phyloP scores from a whole-genome alignment of 2,329 filamentous ascomycete genomes.

The Talaromyces pinophilus region DNA sequence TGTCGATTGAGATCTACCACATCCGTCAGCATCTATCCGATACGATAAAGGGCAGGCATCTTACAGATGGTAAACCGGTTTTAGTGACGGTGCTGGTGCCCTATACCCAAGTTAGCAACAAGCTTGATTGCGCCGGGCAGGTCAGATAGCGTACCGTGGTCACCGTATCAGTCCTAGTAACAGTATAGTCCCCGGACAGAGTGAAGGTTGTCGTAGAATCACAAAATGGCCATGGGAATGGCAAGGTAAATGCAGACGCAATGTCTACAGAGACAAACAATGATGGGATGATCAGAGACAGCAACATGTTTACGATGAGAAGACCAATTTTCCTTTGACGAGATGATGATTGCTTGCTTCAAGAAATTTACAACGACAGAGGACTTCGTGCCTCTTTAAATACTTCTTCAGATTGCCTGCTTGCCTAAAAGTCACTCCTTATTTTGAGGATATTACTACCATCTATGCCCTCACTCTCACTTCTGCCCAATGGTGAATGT shows the following conservation, averaged over 20 bases:
- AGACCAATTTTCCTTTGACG: neutral
- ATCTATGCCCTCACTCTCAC: neutral
- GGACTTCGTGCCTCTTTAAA: neutral
- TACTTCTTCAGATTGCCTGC: neutral
- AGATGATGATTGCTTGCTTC: neutral
- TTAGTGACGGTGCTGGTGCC: slow-evolving; percentile 3
- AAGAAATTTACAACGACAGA: neutral
- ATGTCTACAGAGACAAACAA: neutral
- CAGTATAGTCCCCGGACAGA: slow-evolving; percentile 8
- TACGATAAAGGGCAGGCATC: neutral
- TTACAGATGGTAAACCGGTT: slow-evolving; percentile 3
- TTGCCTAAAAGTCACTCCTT: neutral
- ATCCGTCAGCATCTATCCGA: neutral
- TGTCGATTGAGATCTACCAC: slow-evolving; percentile 7
- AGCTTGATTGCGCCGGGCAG: neutral
- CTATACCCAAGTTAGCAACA: neutral
- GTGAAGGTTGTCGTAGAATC: slow-evolving; percentile 3
- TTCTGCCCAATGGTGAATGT: neutral
- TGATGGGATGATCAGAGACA: neutral
- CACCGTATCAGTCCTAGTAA: slow-evolving; percentile 11
- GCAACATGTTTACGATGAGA: neutral
- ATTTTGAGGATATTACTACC: neutral
- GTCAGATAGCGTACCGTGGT: slow-evolving; percentile 2
- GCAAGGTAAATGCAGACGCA: neutral
- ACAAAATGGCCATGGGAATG: slow-evolving; percentile 11